Conservation (phyloP, 805 yeast genomes). For the Alloascoidea africana region DNA sequence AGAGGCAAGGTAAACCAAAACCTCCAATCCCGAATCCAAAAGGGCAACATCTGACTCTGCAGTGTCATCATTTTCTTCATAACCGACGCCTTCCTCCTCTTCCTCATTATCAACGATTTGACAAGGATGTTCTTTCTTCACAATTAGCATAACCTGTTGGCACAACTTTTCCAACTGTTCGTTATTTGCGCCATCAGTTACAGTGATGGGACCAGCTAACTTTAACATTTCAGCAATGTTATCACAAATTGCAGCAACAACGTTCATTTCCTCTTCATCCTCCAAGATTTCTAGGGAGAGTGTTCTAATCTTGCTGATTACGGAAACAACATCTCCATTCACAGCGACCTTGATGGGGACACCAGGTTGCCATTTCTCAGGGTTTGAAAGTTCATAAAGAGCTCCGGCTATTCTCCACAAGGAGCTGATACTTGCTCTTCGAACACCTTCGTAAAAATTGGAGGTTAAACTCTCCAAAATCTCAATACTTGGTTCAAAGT, state of each 20-base stretch:
- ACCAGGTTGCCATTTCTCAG: conserved; percentile 18
- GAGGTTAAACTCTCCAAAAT: conserved; percentile 57
- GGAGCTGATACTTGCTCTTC: conserved; percentile 71
- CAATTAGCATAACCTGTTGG: conserved; percentile 50
- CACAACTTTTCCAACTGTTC: conserved; percentile 52
- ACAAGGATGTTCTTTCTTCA: conserved; percentile 74
- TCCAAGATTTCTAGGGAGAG: conserved; percentile 46
- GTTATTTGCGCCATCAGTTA: conserved; percentile 40
- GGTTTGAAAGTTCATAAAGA: conserved; percentile 23
- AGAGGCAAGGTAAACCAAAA: conserved; percentile 57
- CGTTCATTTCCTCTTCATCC: conserved; percentile 73
- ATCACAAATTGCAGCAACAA: conserved; percentile 70
- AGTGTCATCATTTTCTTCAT: conserved; percentile 29
- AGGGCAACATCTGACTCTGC: conserved; percentile 48
- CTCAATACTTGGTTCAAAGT: conserved; percentile 53
- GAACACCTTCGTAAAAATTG: conserved; percentile 74
- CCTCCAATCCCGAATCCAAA: conserved; percentile 77
- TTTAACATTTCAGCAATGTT: conserved; percentile 52
- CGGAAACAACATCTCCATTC: conserved; percentile 36
- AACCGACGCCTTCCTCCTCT: conserved; percentile 40
- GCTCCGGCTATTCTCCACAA: conserved; percentile 76
- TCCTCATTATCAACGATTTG: conserved; percentile 66
- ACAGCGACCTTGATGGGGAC: conserved; percentile 25
- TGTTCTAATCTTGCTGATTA: conserved; percentile 53
- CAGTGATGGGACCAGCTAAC: conserved; percentile 54